Conservation (phyloP, 192 early-diverging fungal species). For the Coemansia sp. region DNA sequence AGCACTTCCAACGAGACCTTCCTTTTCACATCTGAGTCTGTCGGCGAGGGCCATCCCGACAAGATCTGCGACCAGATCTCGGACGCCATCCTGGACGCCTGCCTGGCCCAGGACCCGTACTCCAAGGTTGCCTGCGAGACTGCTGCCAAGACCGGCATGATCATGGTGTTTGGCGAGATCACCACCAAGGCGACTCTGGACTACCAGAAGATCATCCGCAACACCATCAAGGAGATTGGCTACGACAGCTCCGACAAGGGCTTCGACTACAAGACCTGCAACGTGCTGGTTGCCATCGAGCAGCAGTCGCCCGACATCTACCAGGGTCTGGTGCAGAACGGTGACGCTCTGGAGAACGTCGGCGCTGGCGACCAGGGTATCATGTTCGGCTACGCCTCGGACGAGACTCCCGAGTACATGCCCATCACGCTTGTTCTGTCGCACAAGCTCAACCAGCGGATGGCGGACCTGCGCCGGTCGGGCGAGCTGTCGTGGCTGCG, state of each 20-base stretch:
- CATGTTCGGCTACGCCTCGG: slow-evolving; percentile 94
- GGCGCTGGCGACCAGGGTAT: slow-evolving; percentile 99
- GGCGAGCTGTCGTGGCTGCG: slow-evolving; percentile 91
- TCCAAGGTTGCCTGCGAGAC: slow-evolving; percentile 99
- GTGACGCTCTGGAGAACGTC: slow-evolving; percentile 89
- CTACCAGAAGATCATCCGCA: slow-evolving; percentile 99
- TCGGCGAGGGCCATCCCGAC: slow-evolving; percentile 99
- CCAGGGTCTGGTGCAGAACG: slow-evolving; percentile 94
- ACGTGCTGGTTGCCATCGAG: slow-evolving; percentile 99
- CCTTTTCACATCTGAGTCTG: slow-evolving; percentile 99
- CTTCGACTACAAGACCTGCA: slow-evolving; percentile 99
- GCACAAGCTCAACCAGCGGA: slow-evolving; percentile 96
- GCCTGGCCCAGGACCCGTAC: slow-evolving; percentile 88
- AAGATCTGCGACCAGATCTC: slow-evolving; percentile 99
- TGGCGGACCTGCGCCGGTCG: slow-evolving; percentile 93
- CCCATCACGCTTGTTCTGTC: slow-evolving; percentile 91
- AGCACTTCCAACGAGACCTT: slow-evolving; percentile 73
- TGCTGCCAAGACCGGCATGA: slow-evolving; percentile 99
- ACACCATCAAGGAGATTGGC: slow-evolving; percentile 98
- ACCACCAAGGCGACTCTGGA: slow-evolving; percentile 96
- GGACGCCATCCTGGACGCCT: slow-evolving; percentile 97
- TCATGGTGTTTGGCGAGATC: slow-evolving; percentile 99
- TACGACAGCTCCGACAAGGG: slow-evolving; percentile 99
- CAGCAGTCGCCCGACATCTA: slow-evolving; percentile 99
- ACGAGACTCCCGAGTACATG: slow-evolving; percentile 99